Conservation (phyloP, 2,329 filamentous ascomycete species). For the Cercospora sp. region DNA sequence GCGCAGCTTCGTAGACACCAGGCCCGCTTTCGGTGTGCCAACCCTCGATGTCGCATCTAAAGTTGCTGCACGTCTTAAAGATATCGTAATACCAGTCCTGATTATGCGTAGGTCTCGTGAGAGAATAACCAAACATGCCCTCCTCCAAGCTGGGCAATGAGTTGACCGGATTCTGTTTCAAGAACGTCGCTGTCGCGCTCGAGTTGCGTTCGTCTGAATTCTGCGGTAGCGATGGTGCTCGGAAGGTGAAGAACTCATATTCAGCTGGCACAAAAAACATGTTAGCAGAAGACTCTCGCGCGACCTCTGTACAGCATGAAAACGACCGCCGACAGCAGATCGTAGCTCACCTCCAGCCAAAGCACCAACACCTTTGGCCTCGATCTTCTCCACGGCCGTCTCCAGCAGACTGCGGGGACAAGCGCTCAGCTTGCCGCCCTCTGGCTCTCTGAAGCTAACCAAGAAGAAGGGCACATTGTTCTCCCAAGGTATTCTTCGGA, state of each 20-base stretch:
- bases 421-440: constrained; percentile 68
- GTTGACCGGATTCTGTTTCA: constrained; percentile 70
- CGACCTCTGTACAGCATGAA: not conserved
- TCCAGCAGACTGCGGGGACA: constrained; percentile 78
- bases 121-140: constrained; percentile 93
- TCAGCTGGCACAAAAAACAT: constrained; percentile 61
- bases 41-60: constrained; percentile 81
- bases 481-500: constrained; percentile 88
- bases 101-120: constrained; percentile 84
- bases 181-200: constrained; percentile 71
- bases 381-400: constrained; percentile 66
- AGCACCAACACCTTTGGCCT: constrained; percentile 69
- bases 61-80: constrained; percentile 75
- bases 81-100: constrained; percentile 90
- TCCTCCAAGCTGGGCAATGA: constrained; percentile 79
- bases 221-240: constrained; percentile 55
- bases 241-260: constrained; percentile 94
- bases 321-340: not conserved
- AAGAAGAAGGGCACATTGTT: constrained; percentile 82
- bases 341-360: constrained; percentile 77
- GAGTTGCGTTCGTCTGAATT: constrained; percentile 57
- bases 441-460: constrained; percentile 79
- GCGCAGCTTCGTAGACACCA: constrained; percentile 90
- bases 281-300: constrained; percentile 21
- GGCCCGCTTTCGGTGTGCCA: constrained; percentile 96